These are phyloP conservation scores for Fusarium veterinarium DNA, from an alignment of 2,329 filamentous ascomycete genomes.

Conservation along the genomic window DNA sequence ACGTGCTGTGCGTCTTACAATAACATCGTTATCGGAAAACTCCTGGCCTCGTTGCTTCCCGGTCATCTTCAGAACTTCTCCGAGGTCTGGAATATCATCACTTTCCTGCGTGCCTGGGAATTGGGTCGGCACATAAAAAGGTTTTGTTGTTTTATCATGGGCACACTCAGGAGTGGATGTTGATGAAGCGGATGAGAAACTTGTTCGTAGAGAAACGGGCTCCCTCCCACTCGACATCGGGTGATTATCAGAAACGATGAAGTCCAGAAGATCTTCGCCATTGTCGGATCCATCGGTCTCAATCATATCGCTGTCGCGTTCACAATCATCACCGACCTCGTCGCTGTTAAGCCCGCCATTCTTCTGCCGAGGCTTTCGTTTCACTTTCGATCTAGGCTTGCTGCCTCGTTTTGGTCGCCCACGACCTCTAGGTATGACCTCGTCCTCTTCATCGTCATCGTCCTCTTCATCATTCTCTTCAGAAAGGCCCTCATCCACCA, in stretches of 20 bases:
- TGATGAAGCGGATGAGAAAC: slow-evolving; percentile 30
- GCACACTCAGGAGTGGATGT: slow-evolving; percentile 31
- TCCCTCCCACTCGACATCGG: slow-evolving; percentile 52
- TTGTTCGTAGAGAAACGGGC: slow-evolving; percentile 46
- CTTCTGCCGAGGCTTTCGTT: slow-evolving; percentile 38
- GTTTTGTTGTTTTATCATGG: slow-evolving; percentile 35
- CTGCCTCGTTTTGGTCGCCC: slow-evolving; percentile 32
- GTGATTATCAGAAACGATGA: slow-evolving; percentile 66
- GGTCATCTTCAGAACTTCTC: slow-evolving; percentile 42
- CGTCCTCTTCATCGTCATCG: slow-evolving; percentile 40
- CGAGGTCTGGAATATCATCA: slow-evolving; percentile 53
- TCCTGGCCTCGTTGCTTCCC: not conserved
- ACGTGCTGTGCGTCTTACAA: slow-evolving; percentile 37
- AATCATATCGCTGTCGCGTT: slow-evolving; percentile 59
- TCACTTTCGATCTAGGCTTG: slow-evolving; percentile 36
- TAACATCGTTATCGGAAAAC: slow-evolving; percentile 35
- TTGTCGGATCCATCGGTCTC: slow-evolving; percentile 61
- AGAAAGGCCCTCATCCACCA: slow-evolving; percentile 28
- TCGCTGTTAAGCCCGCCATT: slow-evolving; percentile 55
- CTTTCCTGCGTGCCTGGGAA: slow-evolving; percentile 56
- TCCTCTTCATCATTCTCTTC: slow-evolving; percentile 33
- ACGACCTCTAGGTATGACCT: slow-evolving; percentile 11
- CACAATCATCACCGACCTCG: slow-evolving; percentile 64
- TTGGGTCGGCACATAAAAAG: slow-evolving; percentile 53
- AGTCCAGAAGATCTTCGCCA: slow-evolving; percentile 63